A percentile compares a stretch with the other conserved stretches of the same genome.
Conservation (phyloP, 2,329 filamentous ascomycete species). For the Phyllosticta ampelicida region DNA sequence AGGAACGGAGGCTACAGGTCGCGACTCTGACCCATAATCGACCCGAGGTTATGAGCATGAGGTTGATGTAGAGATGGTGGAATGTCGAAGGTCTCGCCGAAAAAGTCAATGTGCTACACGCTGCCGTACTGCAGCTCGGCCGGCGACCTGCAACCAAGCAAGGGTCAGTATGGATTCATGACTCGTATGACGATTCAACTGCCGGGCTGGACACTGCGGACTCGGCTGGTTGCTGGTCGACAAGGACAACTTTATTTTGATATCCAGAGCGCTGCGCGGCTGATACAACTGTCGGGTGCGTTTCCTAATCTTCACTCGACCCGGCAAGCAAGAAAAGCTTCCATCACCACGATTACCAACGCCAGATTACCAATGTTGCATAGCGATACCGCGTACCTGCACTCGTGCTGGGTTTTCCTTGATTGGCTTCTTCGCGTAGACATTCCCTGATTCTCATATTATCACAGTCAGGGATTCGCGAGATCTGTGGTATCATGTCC, state of each 20-base stretch:
- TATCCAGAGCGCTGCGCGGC: background rate
- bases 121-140: background rate
- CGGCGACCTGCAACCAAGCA: background rate
- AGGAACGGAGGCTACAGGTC: background rate
- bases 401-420: background rate
- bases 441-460: background rate
- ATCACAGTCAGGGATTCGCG: background rate
- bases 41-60: slow-evolving; percentile 9
- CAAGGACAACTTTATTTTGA: background rate
- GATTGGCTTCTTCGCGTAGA: background rate
- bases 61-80: background rate
- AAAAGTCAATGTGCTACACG: too few relatives aligned
- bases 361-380: background rate
- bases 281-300: background rate
- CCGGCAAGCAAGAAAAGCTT: background rate
- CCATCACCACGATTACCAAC: background rate
- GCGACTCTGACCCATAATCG: slow-evolving; percentile 3
- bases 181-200: background rate
- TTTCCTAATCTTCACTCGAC: background rate
- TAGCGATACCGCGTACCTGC: background rate
- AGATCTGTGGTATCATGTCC: background rate
- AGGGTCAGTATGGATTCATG: background rate
- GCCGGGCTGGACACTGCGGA: background rate
- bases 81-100: background rate
- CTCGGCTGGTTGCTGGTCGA: background rate